phyloP scores from a whole-genome alignment of 345 rosid genomes.

The Ricinus communis region DNA sequence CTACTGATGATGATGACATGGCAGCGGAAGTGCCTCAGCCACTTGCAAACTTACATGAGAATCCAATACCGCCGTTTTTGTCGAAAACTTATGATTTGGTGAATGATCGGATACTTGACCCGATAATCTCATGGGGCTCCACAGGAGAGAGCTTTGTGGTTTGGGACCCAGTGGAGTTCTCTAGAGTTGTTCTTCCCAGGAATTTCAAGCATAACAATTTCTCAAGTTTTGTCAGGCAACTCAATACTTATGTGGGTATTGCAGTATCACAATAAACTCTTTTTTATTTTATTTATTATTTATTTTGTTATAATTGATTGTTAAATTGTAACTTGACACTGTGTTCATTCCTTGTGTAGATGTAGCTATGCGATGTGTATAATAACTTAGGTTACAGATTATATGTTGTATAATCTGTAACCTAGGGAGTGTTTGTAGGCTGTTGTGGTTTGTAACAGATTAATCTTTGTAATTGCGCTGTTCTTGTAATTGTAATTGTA shows the following conservation, averaged over 20 bases:
- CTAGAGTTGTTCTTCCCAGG: slow-evolving; percentile 30
- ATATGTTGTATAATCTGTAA: neutral
- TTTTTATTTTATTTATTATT: slow-evolving; percentile 6
- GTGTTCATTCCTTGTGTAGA: slow-evolving; percentile 27
- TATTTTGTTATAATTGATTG: neutral
- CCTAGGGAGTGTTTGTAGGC: too few species aligned
- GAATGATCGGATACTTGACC: slow-evolving; percentile 22
- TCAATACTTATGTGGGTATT: slow-evolving; percentile 51
- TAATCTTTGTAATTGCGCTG: slow-evolving; percentile 4
- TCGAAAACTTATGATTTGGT: slow-evolving; percentile 33
- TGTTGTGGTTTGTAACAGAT: too few species aligned
- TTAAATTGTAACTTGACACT: slow-evolving; percentile 8
- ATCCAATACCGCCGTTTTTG: slow-evolving; percentile 44
- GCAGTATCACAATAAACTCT: slow-evolving; percentile 28
- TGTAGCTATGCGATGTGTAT: slow-evolving; percentile 4
- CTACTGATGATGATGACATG: slow-evolving; percentile 1
- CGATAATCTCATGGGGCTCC: slow-evolving; percentile 28
- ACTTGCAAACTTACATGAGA: slow-evolving; percentile 58
- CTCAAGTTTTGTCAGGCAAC: slow-evolving; percentile 40
- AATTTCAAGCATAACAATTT: slow-evolving; percentile 39
- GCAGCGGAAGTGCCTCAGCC: slow-evolving; percentile 48
- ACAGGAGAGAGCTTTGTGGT: slow-evolving; percentile 32
- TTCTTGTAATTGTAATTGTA: slow-evolving; percentile 5
- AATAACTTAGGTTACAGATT: neutral
- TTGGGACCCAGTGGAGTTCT: slow-evolving; percentile 31